These are phyloP conservation scores for Cichorium intybus DNA, from an alignment of 140 eudicot genomes.

Conservation along the genomic window DNA sequence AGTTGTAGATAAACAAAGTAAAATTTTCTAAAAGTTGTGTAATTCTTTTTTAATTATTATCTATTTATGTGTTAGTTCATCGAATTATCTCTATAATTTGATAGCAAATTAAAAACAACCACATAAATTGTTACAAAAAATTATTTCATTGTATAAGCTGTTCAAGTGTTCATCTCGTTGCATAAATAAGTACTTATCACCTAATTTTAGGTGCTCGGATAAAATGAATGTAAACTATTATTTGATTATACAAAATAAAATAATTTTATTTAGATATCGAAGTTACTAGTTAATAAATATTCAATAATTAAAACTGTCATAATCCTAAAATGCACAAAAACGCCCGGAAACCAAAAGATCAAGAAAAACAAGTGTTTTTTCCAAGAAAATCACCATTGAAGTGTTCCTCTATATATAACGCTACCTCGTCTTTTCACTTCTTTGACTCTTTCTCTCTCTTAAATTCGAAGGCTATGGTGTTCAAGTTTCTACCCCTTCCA, in stretches of 20 bases:
- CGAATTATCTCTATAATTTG: no score
- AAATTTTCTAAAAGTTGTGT: not conserved
- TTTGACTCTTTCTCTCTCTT: not conserved
- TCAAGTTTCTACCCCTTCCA: constrained; percentile 10
- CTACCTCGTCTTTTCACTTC: not conserved
- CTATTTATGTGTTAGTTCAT: not conserved
- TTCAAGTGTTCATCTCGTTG: no score
- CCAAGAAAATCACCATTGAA: constrained; percentile 16
- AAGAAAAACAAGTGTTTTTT: not conserved
- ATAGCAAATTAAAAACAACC: not conserved
- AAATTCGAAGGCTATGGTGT: constrained; percentile 16
- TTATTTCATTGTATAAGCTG: not conserved
- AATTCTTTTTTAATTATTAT: not conserved
- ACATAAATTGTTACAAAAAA: no score
- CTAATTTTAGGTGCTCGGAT: not conserved
- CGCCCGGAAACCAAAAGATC: not conserved
- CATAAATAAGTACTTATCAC: not conserved
- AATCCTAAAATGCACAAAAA: not conserved
- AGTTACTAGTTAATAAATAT: not conserved
- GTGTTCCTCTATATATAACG: not conserved
- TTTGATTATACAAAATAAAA: no score
- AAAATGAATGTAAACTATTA: not conserved
- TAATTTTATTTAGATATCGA: no score
- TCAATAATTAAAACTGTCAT: not conserved
- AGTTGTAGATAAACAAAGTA: not conserved